Conservation (phyloP, 371 early-diverging fungal genomes). For the Blyttiomyces sp. region DNA sequence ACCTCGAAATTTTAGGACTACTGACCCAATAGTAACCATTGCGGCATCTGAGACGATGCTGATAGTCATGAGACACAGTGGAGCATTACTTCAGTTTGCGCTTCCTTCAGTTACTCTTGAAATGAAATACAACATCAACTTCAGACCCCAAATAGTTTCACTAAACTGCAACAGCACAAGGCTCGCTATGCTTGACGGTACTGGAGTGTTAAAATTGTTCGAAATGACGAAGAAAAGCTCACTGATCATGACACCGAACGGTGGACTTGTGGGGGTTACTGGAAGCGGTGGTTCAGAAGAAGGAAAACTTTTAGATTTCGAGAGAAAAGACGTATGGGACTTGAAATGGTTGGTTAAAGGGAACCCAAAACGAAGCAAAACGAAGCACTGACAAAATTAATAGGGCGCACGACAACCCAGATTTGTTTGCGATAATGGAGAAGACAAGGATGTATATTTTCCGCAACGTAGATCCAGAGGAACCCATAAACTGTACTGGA, state of each 20-base stretch:
- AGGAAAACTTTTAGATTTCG: conserved; percentile 44
- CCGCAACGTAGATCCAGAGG: conserved; percentile 48
- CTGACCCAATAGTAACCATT: conserved; percentile 38
- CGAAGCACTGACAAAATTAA: no score
- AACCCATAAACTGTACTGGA: conserved; percentile 48
- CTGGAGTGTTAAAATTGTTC: conserved; percentile 44
- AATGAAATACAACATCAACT: conserved; percentile 23
- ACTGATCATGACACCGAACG: not conserved
- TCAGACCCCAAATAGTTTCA: conserved; percentile 32
- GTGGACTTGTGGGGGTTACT: conserved; percentile 4
- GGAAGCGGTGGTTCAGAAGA: conserved; percentile 13
- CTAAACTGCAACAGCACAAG: conserved; percentile 42
- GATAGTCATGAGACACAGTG: conserved; percentile 39
- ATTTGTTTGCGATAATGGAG: conserved; percentile 53
- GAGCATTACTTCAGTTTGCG: conserved; percentile 34
- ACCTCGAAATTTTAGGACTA: conserved; percentile 23
- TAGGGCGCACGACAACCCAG: conserved; percentile 51
- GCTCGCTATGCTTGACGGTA: conserved; percentile 39
- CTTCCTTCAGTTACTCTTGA: conserved; percentile 40
- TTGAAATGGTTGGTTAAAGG: conserved; percentile 42
- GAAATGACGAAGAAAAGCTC: conserved; percentile 22
- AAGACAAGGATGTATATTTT: conserved; percentile 52
- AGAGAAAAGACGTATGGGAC: conserved; percentile 57
- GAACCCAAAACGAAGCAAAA: no score
- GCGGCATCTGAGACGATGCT: conserved; percentile 36